phyloP scores from a whole-genome alignment of 75 land plant species.

The Picea sitchensis region DNA sequence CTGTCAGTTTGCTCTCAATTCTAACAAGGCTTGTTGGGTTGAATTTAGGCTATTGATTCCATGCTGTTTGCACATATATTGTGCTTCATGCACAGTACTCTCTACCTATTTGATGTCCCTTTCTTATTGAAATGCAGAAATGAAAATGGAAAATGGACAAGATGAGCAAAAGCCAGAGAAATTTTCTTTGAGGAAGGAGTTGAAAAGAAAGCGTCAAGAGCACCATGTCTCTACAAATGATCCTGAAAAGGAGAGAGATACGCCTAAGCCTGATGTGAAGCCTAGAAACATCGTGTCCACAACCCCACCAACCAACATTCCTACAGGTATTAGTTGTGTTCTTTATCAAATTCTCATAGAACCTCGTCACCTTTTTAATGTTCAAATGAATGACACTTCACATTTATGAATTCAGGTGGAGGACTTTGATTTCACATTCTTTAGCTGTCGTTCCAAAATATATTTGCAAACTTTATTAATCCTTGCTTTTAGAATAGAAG shows the following conservation, averaged over 20 bases:
- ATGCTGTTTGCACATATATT: conserved; percentile 3
- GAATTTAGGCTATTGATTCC: background rate
- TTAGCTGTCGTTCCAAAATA: too few relatives aligned
- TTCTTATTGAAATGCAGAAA: conserved; percentile 37
- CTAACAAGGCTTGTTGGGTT: background rate
- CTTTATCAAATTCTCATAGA: too few relatives aligned
- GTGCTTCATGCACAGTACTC: background rate
- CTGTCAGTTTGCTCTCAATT: background rate
- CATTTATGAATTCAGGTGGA: too few relatives aligned
- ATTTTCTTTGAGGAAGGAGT: conserved; percentile 70
- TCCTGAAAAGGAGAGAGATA: conserved; percentile 25
- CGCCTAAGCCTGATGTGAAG: conserved; percentile 11
- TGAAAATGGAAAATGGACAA: conserved; percentile 36
- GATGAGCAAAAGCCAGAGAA: conserved; percentile 55
- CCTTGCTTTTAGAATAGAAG: too few relatives aligned
- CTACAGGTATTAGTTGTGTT: too few relatives aligned
- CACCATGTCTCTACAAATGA: conserved; percentile 19
- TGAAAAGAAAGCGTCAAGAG: conserved; percentile 80
- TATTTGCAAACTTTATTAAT: too few relatives aligned
- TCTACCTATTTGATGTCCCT: conserved; percentile 2
- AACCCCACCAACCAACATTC: too few relatives aligned
- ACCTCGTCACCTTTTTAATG: too few relatives aligned
- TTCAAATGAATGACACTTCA: too few relatives aligned
- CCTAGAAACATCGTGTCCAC: too few relatives aligned
- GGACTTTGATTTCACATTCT: too few relatives aligned